Percentiles rank a stretch among this genome's conserved stretches.
These are phyloP conservation scores for Globisporangium radiosum DNA, from an alignment of 352 stramenopile species.

Conservation along the genomic window DNA sequence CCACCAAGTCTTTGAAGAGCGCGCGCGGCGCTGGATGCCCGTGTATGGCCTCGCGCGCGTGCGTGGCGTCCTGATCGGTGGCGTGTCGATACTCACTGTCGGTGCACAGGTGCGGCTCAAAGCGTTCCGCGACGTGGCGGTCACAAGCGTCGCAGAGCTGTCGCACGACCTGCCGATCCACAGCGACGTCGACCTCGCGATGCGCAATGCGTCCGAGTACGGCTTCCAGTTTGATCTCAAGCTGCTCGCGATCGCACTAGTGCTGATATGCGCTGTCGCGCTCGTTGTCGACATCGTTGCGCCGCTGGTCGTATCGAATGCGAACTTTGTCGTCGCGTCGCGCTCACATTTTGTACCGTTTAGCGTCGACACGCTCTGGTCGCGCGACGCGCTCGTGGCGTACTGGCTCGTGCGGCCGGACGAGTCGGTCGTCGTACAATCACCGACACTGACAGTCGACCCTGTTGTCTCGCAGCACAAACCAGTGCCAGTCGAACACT, in stretches of 20 bases:
- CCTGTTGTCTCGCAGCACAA: not conserved
- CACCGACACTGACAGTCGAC: too few species aligned
- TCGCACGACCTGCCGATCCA: not conserved
- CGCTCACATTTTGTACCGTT: slow-evolving; percentile 17
- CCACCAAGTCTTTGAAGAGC: slow-evolving; percentile 4
- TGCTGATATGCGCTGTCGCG: not conserved
- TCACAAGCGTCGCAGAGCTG: slow-evolving; percentile 6
- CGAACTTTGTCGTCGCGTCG: slow-evolving; percentile 6
- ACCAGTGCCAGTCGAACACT: too few species aligned
- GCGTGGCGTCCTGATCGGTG: slow-evolving; percentile 15
- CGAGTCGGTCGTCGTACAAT: not conserved
- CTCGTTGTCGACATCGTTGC: not conserved
- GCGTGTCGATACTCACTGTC: slow-evolving; percentile 19
- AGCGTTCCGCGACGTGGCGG: slow-evolving; percentile 2
- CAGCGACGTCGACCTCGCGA: not conserved
- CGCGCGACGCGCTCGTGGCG: slow-evolving; percentile 2
- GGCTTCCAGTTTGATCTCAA: slow-evolving; percentile 13
- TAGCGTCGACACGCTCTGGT: slow-evolving; percentile 19
- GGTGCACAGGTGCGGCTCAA: slow-evolving; percentile 9
- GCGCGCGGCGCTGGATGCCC: slow-evolving; percentile 5
- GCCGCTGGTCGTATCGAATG: not conserved
- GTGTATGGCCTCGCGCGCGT: slow-evolving; percentile 16
- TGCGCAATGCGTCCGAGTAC: slow-evolving; percentile 1
- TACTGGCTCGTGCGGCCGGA: slow-evolving; percentile 8
- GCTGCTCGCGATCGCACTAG: slow-evolving; percentile 2